phyloP scores from a whole-genome alignment of 1,284 basidiomycete species.

The Ceratorhiza oryzae-sativae region DNA sequence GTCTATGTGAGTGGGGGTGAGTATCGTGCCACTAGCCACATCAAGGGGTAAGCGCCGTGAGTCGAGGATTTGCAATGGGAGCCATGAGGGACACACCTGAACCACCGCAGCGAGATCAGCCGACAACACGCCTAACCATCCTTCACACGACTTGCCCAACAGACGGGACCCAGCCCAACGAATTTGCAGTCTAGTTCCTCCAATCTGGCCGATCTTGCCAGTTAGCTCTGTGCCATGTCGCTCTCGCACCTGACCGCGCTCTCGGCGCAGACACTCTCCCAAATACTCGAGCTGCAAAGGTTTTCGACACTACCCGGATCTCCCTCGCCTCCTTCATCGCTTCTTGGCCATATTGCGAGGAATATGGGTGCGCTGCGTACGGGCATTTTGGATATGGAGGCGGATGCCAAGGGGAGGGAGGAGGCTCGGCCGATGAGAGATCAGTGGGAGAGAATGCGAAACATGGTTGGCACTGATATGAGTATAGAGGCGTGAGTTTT shows the following conservation, averaged over 20 bases:
- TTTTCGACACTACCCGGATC: slow-evolving; percentile 40
- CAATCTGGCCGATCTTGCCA: not conserved
- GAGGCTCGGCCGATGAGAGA: slow-evolving; percentile 37
- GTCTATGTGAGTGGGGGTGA: not conserved
- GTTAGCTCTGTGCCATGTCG: not conserved
- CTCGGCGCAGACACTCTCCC: slow-evolving; percentile 40
- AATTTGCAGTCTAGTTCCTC: too few relatives aligned
- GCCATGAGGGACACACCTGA: not conserved
- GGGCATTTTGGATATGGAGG: slow-evolving; percentile 42
- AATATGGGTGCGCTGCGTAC: slow-evolving; percentile 40
- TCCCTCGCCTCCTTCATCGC: slow-evolving; percentile 39
- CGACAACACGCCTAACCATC: not conserved
- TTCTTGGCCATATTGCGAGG: slow-evolving; percentile 40
- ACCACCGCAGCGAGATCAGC: not conserved
- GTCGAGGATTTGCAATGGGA: not conserved
- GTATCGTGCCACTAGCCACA: not conserved
- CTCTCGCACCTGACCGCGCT: slow-evolving; percentile 40
- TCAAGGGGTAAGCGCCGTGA: not conserved
- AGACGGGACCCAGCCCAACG: too few relatives aligned
- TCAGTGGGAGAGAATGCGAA: slow-evolving; percentile 42
- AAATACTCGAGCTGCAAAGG: slow-evolving; percentile 42
- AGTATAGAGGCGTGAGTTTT: slow-evolving; percentile 37
- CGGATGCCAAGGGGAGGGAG: slow-evolving; percentile 25
- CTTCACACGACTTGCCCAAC: not conserved
- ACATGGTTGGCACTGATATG: slow-evolving; percentile 40